Evolutionary conservation across 768 basidiomycete species (phyloP).

Genomic region (Amanita subjunquillea): DNA sequence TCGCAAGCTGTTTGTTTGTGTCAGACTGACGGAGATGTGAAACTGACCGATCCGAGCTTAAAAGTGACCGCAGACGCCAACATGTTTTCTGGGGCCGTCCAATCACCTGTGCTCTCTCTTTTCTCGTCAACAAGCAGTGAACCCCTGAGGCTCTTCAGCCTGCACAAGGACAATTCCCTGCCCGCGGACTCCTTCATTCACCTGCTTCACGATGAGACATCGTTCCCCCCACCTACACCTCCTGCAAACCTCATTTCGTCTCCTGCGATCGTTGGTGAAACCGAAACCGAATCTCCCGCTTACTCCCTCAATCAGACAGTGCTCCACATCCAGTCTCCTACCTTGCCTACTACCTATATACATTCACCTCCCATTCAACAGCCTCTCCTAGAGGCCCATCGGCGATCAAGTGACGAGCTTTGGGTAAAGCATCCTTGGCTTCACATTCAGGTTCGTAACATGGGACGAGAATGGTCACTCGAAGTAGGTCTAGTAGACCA

Average conservation of each 20-base stretch:
- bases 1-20: too few relatives aligned
- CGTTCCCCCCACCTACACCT: constrained; percentile 35
- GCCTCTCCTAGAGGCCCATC: constrained; percentile 6
- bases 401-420: constrained; percentile 24
- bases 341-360: constrained; percentile 55
- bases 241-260: constrained; percentile 37
- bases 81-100: constrained; percentile 52
- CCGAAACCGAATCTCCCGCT: constrained; percentile 17
- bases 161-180: constrained; percentile 34
- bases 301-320: constrained; percentile 51
- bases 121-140: constrained; percentile 67
- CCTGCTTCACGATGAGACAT: constrained; percentile 49
- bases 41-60: neutral
- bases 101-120: constrained; percentile 56
- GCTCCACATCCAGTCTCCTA: constrained; percentile 74
- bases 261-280: constrained; percentile 20
- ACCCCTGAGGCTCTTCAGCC: constrained; percentile 46
- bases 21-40: neutral
- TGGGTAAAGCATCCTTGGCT: constrained; percentile 66
- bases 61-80: neutral
- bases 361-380: constrained; percentile 37
- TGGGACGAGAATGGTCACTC: constrained; percentile 63
- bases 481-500: constrained; percentile 69
- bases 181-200: constrained; percentile 57
- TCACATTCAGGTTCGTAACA: constrained; percentile 62